These are phyloP conservation scores for Andrographis paniculata DNA, from an alignment of 305 asterid species.

Conservation along the genomic window DNA sequence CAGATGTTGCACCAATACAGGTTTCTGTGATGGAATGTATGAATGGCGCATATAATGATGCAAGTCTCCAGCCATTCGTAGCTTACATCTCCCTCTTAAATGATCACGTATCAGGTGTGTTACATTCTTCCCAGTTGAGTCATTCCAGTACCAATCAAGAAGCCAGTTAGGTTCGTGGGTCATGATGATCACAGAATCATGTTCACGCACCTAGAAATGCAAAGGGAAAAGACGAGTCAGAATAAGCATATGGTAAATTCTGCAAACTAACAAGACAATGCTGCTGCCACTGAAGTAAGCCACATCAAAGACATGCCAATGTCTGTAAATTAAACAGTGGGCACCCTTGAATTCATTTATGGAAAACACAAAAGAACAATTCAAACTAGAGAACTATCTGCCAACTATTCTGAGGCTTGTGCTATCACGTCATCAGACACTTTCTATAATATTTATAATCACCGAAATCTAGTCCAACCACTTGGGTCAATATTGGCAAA, in stretches of 20 bases:
- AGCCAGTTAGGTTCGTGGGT: slow-evolving; percentile 98
- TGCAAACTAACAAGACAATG: neutral
- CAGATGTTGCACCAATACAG: slow-evolving; percentile 74
- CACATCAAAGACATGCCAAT: too few species aligned
- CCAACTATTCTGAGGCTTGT: too few species aligned
- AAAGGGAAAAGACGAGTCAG: neutral
- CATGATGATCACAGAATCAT: slow-evolving; percentile 92
- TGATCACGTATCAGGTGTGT: slow-evolving; percentile 72
- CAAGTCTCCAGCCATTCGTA: slow-evolving; percentile 92
- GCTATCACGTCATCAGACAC: too few species aligned
- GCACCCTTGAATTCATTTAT: too few species aligned
- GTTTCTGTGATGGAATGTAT: slow-evolving; percentile 66
- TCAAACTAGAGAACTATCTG: too few species aligned
- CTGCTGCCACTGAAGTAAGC: neutral
- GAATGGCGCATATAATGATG: slow-evolving; percentile 99
- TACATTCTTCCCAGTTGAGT: slow-evolving; percentile 70
- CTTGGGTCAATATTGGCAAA: too few species aligned
- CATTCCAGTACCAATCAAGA: slow-evolving; percentile 88
- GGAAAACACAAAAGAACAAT: too few species aligned
- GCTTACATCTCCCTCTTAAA: slow-evolving; percentile 81
- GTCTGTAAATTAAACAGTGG: too few species aligned
- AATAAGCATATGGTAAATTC: neutral
- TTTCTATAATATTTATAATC: too few species aligned
- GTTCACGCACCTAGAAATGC: slow-evolving; percentile 53
- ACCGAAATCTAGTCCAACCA: too few species aligned